Evolutionary conservation across 1,139 yeast genomes (phyloP).

Genomic region (Pichia sp.): DNA sequence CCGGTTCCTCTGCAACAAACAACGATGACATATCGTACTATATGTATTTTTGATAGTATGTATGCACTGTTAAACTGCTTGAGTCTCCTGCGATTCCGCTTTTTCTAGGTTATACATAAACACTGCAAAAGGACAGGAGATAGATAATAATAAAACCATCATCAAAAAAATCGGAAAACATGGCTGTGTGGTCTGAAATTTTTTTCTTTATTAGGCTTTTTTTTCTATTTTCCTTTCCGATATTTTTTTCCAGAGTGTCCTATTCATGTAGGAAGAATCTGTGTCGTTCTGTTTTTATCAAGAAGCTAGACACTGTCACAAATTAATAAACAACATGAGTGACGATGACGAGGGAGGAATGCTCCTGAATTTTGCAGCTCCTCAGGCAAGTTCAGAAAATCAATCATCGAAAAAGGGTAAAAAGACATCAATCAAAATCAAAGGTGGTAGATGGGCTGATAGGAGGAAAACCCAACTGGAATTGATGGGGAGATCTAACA

Average conservation of each 20-base stretch:
- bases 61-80: no score
- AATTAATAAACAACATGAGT: conserved; percentile 9
- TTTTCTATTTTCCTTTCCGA: not conserved
- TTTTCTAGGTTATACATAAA: no score
- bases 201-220: not conserved
- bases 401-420: conserved; percentile 15
- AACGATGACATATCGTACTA: conserved; percentile 19
- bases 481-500: conserved; percentile 42
- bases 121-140: no score
- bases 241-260: conserved; percentile 1
- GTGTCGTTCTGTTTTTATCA: no score
- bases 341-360: conserved; percentile 56
- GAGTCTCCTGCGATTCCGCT: no score
- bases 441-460: conserved; percentile 80
- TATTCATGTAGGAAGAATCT: not conserved
- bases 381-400: conserved; percentile 20
- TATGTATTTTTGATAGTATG: no score
- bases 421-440: conserved; percentile 37
- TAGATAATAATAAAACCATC: not conserved
- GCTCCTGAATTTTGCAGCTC: conserved; percentile 55
- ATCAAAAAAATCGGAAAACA: not conserved
- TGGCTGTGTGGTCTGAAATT: conserved; percentile 3
- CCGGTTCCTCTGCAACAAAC: conserved; percentile 31
- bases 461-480: conserved; percentile 56
- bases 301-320: no score